These are phyloP conservation scores for Talaromyces sp. DNA, from an alignment of 2,329 filamentous ascomycete genomes.

Conservation along the genomic window DNA sequence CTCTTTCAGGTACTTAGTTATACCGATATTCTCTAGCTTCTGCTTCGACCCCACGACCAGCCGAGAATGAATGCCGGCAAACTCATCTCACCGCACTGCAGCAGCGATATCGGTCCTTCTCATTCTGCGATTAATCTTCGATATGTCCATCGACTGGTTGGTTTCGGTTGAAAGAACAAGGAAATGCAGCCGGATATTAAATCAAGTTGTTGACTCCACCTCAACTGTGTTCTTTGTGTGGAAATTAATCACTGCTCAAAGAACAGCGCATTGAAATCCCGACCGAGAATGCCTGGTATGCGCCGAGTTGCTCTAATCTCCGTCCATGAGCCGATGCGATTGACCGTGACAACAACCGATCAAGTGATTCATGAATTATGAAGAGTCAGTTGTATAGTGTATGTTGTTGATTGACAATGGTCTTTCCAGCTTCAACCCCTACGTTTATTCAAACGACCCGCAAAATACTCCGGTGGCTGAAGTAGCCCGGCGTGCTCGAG, in stretches of 20 bases:
- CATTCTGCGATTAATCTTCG: not conserved
- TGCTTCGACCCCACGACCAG: not conserved
- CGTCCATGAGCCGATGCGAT: not conserved
- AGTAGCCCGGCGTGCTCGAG: not conserved
- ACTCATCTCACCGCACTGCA: no score
- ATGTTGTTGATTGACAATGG: not conserved
- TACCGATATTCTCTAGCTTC: not conserved
- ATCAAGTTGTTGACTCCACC: not conserved
- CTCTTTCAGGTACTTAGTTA: not conserved
- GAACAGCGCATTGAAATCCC: not conserved
- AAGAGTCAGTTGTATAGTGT: not conserved
- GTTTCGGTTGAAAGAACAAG: not conserved
- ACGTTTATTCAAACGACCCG: not conserved
- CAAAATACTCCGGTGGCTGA: conserved; percentile 3
- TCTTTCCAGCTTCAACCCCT: not conserved
- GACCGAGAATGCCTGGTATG: not conserved
- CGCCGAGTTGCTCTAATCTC: not conserved
- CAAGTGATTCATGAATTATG: not conserved
- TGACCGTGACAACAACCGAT: not conserved
- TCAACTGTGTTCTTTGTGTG: not conserved
- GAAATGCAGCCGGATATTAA: not conserved
- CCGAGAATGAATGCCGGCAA: not conserved
- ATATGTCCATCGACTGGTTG: not conserved
- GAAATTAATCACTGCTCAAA: not conserved
- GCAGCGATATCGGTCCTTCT: not conserved